A percentile compares a stretch with the other conserved stretches of the same genome.
Evolutionary conservation across 2,329 filamentous ascomycete genomes (phyloP).

Genomic region (Pleoardoris graminearum): DNA sequence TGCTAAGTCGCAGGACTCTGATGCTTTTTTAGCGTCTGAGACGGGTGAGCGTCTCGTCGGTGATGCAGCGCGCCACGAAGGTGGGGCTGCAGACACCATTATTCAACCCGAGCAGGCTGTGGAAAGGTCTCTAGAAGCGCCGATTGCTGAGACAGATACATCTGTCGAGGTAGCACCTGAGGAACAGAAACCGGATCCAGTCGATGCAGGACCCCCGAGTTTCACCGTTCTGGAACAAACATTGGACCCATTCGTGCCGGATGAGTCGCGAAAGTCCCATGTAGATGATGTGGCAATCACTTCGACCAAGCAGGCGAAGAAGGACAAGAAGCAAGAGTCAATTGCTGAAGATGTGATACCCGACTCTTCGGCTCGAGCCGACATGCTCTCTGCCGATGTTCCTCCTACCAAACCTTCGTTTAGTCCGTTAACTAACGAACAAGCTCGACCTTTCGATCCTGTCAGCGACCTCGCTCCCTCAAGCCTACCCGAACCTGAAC

Average conservation of each 20-base stretch:
- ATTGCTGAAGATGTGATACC: slow-evolving; percentile 13
- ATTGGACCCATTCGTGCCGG: neutral
- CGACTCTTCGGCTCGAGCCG: slow-evolving; percentile 7
- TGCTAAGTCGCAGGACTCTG: slow-evolving; percentile 8
- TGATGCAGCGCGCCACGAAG: slow-evolving; percentile 6
- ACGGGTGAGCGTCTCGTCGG: slow-evolving; percentile 25
- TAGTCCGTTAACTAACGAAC: slow-evolving; percentile 8
- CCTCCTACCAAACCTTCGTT: neutral
- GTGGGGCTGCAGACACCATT: slow-evolving; percentile 7
- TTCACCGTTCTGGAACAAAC: neutral
- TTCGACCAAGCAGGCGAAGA: slow-evolving; percentile 20
- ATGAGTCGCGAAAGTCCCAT: slow-evolving; percentile 9
- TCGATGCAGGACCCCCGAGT: neutral
- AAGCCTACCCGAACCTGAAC: neutral
- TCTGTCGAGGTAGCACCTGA: neutral
- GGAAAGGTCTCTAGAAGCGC: neutral
- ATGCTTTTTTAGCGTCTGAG: slow-evolving; percentile 40
- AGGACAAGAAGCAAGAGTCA: slow-evolving; percentile 17
- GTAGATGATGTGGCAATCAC: slow-evolving; percentile 11
- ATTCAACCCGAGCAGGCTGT: slow-evolving; percentile 5
- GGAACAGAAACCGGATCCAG: neutral
- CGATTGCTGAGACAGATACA: slow-evolving; percentile 1
- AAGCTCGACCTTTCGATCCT: neutral
- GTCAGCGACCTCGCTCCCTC: neutral
- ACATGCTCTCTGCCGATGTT: neutral